Percentiles rank a stretch among this genome's conserved stretches.
phyloP scores from a whole-genome alignment of 2,329 filamentous ascomycete genomes.

The Blastomyces percursus region DNA sequence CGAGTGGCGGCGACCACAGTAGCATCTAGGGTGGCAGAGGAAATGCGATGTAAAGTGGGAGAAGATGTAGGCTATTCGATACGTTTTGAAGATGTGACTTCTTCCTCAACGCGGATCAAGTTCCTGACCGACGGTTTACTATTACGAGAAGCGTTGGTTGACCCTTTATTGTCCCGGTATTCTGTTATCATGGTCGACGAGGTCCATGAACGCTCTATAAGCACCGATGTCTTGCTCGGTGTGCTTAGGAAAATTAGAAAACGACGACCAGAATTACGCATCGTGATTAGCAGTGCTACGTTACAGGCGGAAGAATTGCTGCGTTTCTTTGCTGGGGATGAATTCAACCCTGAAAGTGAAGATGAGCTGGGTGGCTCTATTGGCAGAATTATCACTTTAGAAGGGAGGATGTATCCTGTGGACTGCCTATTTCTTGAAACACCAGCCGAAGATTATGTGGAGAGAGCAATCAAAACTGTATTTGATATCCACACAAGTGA shows the following conservation, averaged over 20 bases:
- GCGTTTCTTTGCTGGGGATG: slow-evolving; percentile 56
- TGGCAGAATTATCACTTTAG: slow-evolving; percentile 66
- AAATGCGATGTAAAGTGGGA: slow-evolving; percentile 73
- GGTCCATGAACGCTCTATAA: slow-evolving; percentile 86
- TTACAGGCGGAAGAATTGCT: slow-evolving; percentile 80
- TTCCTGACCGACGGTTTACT: slow-evolving; percentile 91
- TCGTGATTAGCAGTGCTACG: slow-evolving; percentile 89
- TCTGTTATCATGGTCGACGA: slow-evolving; percentile 97
- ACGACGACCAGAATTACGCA: slow-evolving; percentile 66
- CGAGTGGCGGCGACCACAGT: slow-evolving; percentile 86
- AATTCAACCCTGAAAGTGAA: slow-evolving; percentile 24
- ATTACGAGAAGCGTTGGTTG: slow-evolving; percentile 81
- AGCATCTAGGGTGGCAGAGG: slow-evolving; percentile 77
- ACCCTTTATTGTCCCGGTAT: slow-evolving; percentile 81
- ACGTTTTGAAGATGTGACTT: slow-evolving; percentile 82
- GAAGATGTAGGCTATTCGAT: slow-evolving; percentile 93
- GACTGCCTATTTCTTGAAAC: slow-evolving; percentile 70
- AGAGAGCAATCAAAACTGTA: slow-evolving; percentile 69
- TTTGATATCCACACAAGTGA: slow-evolving; percentile 81
- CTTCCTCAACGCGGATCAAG: slow-evolving; percentile 74
- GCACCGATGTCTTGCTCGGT: slow-evolving; percentile 81
- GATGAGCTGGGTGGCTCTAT: slow-evolving; percentile 32
- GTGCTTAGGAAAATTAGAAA: slow-evolving; percentile 82
- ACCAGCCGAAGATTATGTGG: slow-evolving; percentile 76
- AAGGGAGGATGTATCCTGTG: slow-evolving; percentile 80